These are phyloP conservation scores for Alternaria hordeiaustralica DNA, from an alignment of 2,329 filamentous ascomycete species.

Conservation along the genomic window DNA sequence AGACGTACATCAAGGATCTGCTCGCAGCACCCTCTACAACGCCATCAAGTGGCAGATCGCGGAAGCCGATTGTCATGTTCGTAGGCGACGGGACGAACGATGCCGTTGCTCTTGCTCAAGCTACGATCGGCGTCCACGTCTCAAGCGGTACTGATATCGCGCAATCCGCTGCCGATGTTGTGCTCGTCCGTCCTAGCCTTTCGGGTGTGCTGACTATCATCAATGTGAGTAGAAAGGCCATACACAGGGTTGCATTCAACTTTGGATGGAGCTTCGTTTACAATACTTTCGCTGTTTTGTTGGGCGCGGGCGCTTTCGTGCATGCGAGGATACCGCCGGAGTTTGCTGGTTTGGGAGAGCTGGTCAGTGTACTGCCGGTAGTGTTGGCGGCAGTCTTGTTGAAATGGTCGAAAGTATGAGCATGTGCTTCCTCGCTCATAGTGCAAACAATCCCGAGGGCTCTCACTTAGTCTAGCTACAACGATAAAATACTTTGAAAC, in stretches of 20 bases:
- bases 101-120: slow-evolving; percentile 72
- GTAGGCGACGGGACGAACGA: slow-evolving; percentile 85
- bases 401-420: slow-evolving; percentile 41
- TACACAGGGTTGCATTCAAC: slow-evolving; percentile 64
- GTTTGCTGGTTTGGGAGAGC: slow-evolving; percentile 73
- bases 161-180: slow-evolving; percentile 69
- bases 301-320: slow-evolving; percentile 65
- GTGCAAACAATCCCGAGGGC: neutral
- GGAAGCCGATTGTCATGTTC: slow-evolving; percentile 64
- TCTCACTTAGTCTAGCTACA: neutral
- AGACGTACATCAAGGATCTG: slow-evolving; percentile 56
- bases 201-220: slow-evolving; percentile 63
- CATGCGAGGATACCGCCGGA: slow-evolving; percentile 65
- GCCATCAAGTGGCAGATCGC: neutral
- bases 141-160: slow-evolving; percentile 67
- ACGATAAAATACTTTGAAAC: neutral
- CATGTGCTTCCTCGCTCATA: neutral
- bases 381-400: slow-evolving; percentile 62
- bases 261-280: slow-evolving; percentile 75
- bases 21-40: slow-evolving; percentile 4
- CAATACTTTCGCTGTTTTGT: slow-evolving; percentile 71
- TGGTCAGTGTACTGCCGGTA: slow-evolving; percentile 76
- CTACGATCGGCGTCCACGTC: slow-evolving; percentile 74
- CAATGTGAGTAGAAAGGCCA: slow-evolving; percentile 55
- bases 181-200: slow-evolving; percentile 63